These are phyloP conservation scores for Polytolypa hystricis DNA, from an alignment of 2,329 filamentous ascomycete genomes.

Conservation along the genomic window DNA sequence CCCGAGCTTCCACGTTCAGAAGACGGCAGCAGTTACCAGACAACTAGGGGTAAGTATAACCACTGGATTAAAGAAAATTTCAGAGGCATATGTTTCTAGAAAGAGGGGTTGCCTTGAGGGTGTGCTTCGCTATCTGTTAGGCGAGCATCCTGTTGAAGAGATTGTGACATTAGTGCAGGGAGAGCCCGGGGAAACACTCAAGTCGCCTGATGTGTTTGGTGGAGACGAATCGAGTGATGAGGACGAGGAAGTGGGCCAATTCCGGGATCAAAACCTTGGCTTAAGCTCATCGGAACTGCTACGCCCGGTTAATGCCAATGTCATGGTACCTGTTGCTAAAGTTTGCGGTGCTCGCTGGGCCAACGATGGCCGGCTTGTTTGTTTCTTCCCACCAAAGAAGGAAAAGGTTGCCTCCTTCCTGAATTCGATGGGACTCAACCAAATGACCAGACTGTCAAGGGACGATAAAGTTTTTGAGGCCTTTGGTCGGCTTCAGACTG, in stretches of 20 bases:
- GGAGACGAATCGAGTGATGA: conserved; percentile 80
- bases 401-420: conserved; percentile 41
- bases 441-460: conserved; percentile 37
- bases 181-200: conserved; percentile 43
- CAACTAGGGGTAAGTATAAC: conserved; percentile 39
- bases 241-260: conserved; percentile 48
- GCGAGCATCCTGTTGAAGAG: conserved; percentile 48
- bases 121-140: conserved; percentile 49
- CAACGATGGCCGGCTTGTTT: conserved; percentile 45
- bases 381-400: conserved; percentile 45
- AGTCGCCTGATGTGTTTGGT: conserved; percentile 32
- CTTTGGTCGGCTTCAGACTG: conserved; percentile 48
- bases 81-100: conserved; percentile 42
- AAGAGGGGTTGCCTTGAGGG: conserved; percentile 48
- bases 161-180: conserved; percentile 43
- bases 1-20: conserved; percentile 44
- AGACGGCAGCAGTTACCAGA: conserved; percentile 45
- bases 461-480: conserved; percentile 50
- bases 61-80: conserved; percentile 43
- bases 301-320: conserved; percentile 47
- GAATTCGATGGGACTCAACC: conserved; percentile 37
- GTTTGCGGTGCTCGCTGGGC: conserved; percentile 48
- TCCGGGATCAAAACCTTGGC: conserved; percentile 34
- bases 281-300: conserved; percentile 42
- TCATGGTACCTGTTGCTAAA: conserved; percentile 53